phyloP scores from a whole-genome alignment of 2,329 filamentous ascomycete species.

The Canariomyces notabilis region DNA sequence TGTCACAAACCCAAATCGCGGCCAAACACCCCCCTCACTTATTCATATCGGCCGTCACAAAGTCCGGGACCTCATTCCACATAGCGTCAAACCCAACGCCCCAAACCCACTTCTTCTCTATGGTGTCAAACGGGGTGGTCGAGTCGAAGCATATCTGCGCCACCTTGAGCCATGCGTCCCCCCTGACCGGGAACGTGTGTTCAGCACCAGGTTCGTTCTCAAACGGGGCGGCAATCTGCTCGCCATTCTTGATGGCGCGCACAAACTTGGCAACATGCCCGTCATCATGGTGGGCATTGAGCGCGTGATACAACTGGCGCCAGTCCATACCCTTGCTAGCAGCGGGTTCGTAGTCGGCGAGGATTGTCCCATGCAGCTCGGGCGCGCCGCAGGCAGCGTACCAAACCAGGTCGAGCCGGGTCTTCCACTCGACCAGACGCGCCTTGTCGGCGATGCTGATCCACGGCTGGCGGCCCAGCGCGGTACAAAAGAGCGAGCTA shows the following conservation, averaged over 20 bases:
- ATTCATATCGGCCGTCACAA: too few species aligned
- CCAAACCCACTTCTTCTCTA: too few species aligned
- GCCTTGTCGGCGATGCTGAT: constrained; percentile 38
- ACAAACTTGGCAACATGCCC: constrained; percentile 34
- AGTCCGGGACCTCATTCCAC: too few species aligned
- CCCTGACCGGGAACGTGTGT: too few species aligned
- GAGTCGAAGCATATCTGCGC: too few species aligned
- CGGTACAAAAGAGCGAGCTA: constrained; percentile 29
- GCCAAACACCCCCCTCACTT: too few species aligned
- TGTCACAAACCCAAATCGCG: too few species aligned
- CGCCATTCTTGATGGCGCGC: constrained; percentile 31
- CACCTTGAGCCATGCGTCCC: too few species aligned
- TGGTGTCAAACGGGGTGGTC: too few species aligned
- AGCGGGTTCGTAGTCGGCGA: constrained; percentile 20
- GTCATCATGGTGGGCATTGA: constrained; percentile 29
- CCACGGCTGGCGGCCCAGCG: constrained; percentile 30
- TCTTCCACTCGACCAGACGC: constrained; percentile 63
- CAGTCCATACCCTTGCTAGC: constrained; percentile 24
- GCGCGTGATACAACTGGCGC: constrained; percentile 25
- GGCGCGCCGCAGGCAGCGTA: constrained; percentile 56
- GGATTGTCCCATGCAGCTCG: constrained; percentile 19
- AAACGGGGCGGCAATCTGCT: too few species aligned
- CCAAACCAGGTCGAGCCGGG: constrained; percentile 55
- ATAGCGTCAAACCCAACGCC: too few species aligned
- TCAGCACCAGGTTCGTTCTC: too few species aligned